Conservation (phyloP, 306 rosid species). For the Adenanthera pavonina region DNA sequence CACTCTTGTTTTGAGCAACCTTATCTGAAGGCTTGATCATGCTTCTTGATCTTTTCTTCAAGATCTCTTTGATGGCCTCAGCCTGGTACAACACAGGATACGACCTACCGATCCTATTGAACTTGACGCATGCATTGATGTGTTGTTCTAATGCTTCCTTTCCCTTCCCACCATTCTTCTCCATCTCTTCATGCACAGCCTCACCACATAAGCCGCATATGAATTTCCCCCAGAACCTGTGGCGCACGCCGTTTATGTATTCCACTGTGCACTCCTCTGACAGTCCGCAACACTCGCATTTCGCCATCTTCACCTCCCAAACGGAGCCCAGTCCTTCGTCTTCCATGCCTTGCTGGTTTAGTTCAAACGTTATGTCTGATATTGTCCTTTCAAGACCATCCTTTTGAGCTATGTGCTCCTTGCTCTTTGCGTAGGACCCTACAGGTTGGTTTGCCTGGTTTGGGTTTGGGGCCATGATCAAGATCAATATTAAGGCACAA, state of each 20-base stretch:
- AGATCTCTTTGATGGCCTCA: conserved; percentile 58
- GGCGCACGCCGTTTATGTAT: conserved; percentile 47
- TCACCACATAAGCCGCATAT: conserved; percentile 66
- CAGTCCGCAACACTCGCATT: conserved; percentile 77
- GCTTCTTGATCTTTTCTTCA: conserved; percentile 47
- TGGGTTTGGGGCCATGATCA: background rate
- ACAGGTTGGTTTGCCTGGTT: conserved; percentile 20
- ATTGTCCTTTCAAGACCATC: conserved; percentile 54
- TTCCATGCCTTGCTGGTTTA: conserved; percentile 31
- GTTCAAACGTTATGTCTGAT: conserved; percentile 49
- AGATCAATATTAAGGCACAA: background rate
- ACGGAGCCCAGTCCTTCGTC: background rate
- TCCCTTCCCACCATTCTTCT: conserved; percentile 52
- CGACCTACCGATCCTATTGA: conserved; percentile 55
- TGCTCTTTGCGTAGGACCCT: background rate
- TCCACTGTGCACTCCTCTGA: conserved; percentile 62
- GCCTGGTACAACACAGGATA: conserved; percentile 61
- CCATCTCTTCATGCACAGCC: conserved; percentile 64
- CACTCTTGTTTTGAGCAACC: background rate
- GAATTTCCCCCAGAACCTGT: conserved; percentile 53
- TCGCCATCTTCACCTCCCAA: conserved; percentile 46
- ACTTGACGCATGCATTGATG: conserved; percentile 57
- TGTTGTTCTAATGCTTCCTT: conserved; percentile 61
- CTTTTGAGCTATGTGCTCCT: background rate
- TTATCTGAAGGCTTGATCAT: conserved; percentile 26